Evolutionary conservation across 108 stramenopile species (phyloP), one percentile per base, ranked within the genome.

Genomic region (Hondaea fermentalgiana): DNA sequence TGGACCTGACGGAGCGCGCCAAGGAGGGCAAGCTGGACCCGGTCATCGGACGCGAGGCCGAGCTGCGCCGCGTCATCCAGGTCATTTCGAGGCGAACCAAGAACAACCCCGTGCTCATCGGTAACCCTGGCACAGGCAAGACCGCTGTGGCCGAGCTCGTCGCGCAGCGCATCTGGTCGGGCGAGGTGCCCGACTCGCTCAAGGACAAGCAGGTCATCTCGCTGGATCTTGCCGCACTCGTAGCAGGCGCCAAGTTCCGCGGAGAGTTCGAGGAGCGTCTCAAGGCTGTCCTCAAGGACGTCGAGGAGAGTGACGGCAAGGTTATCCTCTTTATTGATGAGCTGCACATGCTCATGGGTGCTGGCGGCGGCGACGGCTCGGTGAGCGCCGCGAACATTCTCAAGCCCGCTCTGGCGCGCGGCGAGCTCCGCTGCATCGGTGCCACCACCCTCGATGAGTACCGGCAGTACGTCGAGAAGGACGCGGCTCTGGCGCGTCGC

Each of bases 201-300:
- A 96, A 97, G 90, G 96, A 95, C 57, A 93, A 96, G 12, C 76
- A 45, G 16, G 90, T 99, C 42, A 93, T 97, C 29, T 96, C 97
- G 5, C 89, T 98, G 53, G 98, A 99, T 83, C 97, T 99, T 96
- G 99, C 97, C 53, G 96, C 97, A 8, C 90, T 99, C 4, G 95
- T 99, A 4, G 99, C 99, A 2, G 99, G 99, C 19, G 98, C 98
- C 64, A 98, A 98, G 89, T 99, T 97, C 90, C 93, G 98, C 55
- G 99, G 99, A 69, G 99, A 99, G 72, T 99, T 99, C 87, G 99
- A 99, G 91, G 99, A 99, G 89, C 94, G 99, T 19, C 91, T 99
- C 17, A 93, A 95, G 69, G 97, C 98, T 5, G 97, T 99, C 5
- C 90, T 99, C 89, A 97, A 97, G 72, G 99, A 99, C 93, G 96